Base-by-base conservation (phyloP, 495 filamentous ascomycete genomes). In the Hypoxylon intermedium region DNA sequence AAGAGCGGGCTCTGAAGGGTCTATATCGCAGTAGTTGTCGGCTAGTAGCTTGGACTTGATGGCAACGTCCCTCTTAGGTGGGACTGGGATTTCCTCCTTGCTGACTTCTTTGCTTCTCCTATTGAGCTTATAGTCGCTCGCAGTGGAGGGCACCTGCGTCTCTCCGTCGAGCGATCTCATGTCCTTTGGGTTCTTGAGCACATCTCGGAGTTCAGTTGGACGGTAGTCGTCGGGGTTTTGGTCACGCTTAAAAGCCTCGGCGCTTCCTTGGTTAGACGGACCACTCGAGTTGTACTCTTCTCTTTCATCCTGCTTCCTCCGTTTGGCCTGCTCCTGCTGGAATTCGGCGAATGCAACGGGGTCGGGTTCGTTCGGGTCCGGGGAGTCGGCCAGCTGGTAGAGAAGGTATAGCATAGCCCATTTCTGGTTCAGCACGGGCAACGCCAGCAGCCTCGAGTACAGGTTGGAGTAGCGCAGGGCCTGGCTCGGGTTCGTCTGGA, bases 331-430 rank as follows among this genome's bases (percentile, higher is more conserved):
- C 46, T 71, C 68, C 23, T 62, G 65, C 62, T 67, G 68, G 30
- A 64, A 71, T 54, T 71, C 68, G 44, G 68, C 65, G 41, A 67
- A 68, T 7, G 71, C 69, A 40, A 72, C 64, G 13, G 68, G 62
- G 42, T 71, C 68, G 16, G 79, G 75, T 52, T 75, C 71, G 41
- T 62, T 74, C 6, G 78, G 78, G 42, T 81, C 72, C 36, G 83
- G 80, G 0, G 87, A 85, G 58, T 85, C 84, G 42, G 89, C 85
- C 36, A 98, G 80, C 62, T 89, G 88, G 67, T 92, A 88, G 16
- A 99, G 85, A 37, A 99, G 82, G 69, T 93, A 92, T 5, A 99
- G 79, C 60, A 97, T 96, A 2, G 89, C 92, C 92, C 93, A 97
- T 83, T 98, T 99, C 72, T 96, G 89, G 64, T 87, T 87, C 24